Conservation (phyloP, 306 rosid genomes). For the Castanea crenata region DNA sequence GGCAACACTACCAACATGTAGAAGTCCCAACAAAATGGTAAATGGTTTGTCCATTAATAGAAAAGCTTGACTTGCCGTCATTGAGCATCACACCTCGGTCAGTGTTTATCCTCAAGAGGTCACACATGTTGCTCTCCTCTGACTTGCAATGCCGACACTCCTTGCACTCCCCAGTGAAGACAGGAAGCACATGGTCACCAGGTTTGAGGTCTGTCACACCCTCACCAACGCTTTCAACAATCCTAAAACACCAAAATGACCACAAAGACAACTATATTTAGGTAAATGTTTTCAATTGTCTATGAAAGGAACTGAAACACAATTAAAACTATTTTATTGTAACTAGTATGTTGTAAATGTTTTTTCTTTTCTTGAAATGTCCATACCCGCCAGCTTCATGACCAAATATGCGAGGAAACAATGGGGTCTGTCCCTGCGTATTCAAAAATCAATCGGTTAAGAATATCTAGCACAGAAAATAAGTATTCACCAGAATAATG, state of each 20-base stretch:
- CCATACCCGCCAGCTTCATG: too few species aligned
- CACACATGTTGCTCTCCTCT: conserved; percentile 93
- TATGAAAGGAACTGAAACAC: too few species aligned
- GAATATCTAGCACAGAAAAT: too few species aligned
- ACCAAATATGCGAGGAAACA: too few species aligned
- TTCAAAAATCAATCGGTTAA: too few species aligned
- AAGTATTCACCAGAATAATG: too few species aligned
- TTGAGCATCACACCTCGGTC: conserved; percentile 72
- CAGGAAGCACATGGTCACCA: conserved; percentile 88
- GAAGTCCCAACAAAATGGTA: conserved; percentile 81
- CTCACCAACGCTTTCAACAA: conserved; percentile 81
- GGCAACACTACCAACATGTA: conserved; percentile 70
- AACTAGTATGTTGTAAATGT: too few species aligned
- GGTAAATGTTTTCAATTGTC: too few species aligned
- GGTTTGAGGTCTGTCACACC: conserved; percentile 78
- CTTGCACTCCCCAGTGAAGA: conserved; percentile 88
- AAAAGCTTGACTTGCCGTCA: conserved; percentile 63
- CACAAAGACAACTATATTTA: too few species aligned
- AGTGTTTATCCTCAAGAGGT: conserved; percentile 80
- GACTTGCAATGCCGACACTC: conserved; percentile 80
- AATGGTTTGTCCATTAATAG: conserved; percentile 66
- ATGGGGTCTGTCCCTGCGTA: conserved; percentile 70
- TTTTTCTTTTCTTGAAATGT: too few species aligned
- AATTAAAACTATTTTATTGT: too few species aligned
- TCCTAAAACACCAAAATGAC: conserved; percentile 26